Evolutionary conservation across 1,284 basidiomycete genomes (phyloP).

Genomic region (Phellinidium pouzarii): DNA sequence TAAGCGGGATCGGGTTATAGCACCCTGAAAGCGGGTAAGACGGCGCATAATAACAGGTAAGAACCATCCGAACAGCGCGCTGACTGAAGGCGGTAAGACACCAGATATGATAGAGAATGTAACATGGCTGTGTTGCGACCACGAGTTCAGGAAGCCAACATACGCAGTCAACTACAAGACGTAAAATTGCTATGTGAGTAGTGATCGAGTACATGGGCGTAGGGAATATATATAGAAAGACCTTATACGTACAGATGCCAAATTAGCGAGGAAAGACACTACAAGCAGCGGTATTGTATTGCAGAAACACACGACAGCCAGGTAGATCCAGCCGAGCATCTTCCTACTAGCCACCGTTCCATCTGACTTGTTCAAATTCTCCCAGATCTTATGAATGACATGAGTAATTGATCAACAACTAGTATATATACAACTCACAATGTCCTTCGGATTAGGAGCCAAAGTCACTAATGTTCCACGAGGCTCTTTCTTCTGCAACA

Average conservation of each 20-base stretch:
- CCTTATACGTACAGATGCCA: conserved; percentile 52
- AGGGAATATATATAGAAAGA: conserved; percentile 3
- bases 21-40: conserved; percentile 78
- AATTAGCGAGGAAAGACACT: conserved; percentile 77
- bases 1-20: conserved; percentile 69
- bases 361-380: conserved; percentile 74
- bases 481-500: conserved; percentile 60
- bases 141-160: conserved; percentile 63
- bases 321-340: conserved; percentile 68
- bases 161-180: conserved; percentile 49
- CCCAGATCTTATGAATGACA: conserved; percentile 61
- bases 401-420: conserved; percentile 22
- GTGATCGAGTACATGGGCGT: too few relatives aligned
- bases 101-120: conserved; percentile 78
- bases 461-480: conserved; percentile 65
- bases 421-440: conserved; percentile 42
- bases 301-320: conserved; percentile 77
- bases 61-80: conserved; percentile 85
- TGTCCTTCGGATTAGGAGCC: conserved; percentile 83
- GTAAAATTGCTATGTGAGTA: not conserved
- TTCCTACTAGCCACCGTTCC: conserved; percentile 61
- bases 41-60: conserved; percentile 84
- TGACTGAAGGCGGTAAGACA: conserved; percentile 82
- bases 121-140: conserved; percentile 53
- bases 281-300: conserved; percentile 85